Evolutionary conservation across 768 basidiomycete genomes (phyloP), one percentile per base, ranked within the genome.

Genomic region (Lyophyllum decastes): DNA sequence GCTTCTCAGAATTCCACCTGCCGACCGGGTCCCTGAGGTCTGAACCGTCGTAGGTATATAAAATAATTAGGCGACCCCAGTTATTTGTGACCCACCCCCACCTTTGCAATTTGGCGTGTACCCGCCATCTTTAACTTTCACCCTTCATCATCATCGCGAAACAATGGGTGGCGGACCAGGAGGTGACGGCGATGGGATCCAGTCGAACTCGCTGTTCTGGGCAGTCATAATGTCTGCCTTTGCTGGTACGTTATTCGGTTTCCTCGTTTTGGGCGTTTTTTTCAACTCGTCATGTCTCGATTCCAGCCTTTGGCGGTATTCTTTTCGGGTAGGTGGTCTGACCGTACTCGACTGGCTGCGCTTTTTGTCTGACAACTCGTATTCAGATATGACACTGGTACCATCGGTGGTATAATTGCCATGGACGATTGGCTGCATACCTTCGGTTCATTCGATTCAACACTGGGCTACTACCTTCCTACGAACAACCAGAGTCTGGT

Each of bases 361-460:
- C 7, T 22, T 27, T 11, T 25, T 2, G 38, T 45, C 40, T 9
- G 26, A 22, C 41, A 45, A n/a, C 45, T 27, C 5, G 7, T 45
- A 64, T 52, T 48, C 57, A 61, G 78, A 50, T 94, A 92, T 70
- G 92, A 94, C 72, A 91, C 92, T 52, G 93, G 93, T 64, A 83
- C 83, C 64, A 92, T 94, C 77, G 84, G 82, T 58, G 93, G 92
- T 72, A 78, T 92, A 70, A 84, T 82, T 53, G 83, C 76, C 49
- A 90, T 90, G 83, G 51, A 73, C 58, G 73, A 85, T 43, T 85
- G 83, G 78, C 70, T 87, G 58, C 57, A 72, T 48, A 76, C 79
- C 12, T 87, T 85, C 61, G 85, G 82, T 58, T 60, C 60, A 17
- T 66, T 59, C 35, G 63, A 68, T 33, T 38, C 47, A 53, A 61